Conservation (phyloP, 2,329 filamentous ascomycete species). For the Colletotrichum spinosum region DNA sequence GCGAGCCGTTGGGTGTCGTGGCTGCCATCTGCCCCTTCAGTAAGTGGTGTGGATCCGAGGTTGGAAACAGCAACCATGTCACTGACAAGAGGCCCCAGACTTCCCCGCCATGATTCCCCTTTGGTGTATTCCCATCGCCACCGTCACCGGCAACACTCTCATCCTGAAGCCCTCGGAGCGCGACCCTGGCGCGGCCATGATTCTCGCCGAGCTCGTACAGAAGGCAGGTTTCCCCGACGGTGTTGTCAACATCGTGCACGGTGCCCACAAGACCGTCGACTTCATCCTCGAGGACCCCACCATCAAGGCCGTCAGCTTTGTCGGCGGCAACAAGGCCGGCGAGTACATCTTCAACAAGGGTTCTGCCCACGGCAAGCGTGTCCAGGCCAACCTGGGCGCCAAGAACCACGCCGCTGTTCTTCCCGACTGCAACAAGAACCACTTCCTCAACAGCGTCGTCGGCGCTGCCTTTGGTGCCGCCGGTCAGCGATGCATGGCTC, state of each 20-base stretch:
- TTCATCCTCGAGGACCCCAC: slow-evolving; percentile 87
- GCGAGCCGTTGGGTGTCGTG: slow-evolving; percentile 83
- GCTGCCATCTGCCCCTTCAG: slow-evolving; percentile 90
- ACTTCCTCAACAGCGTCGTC: slow-evolving; percentile 85
- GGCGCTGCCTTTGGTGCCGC: slow-evolving; percentile 88
- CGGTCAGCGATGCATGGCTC: slow-evolving; percentile 87
- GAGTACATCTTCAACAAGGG: slow-evolving; percentile 86
- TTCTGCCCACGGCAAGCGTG: slow-evolving; percentile 87
- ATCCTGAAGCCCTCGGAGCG: slow-evolving; percentile 90
- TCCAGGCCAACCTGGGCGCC: slow-evolving; percentile 87
- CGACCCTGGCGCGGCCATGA: slow-evolving; percentile 87
- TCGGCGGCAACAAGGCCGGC: slow-evolving; percentile 88
- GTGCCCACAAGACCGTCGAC: slow-evolving; percentile 83
- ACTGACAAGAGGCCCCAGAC: slow-evolving; percentile 61
- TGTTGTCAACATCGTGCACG: slow-evolving; percentile 86
- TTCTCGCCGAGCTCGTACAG: slow-evolving; percentile 81
- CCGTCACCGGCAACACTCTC: slow-evolving; percentile 85
- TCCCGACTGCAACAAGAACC: slow-evolving; percentile 91
- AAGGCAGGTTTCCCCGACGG: slow-evolving; percentile 86
- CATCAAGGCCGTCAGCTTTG: slow-evolving; percentile 89
- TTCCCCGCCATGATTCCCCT: slow-evolving; percentile 93
- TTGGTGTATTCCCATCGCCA: slow-evolving; percentile 90
- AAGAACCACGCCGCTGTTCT: slow-evolving; percentile 91
- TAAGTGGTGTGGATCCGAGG: slow-evolving; percentile 53
- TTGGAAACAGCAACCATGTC: neutral